These are phyloP conservation scores for Venturiaceae sp. DNA, from an alignment of 2,329 filamentous ascomycete genomes.

Conservation along the genomic window DNA sequence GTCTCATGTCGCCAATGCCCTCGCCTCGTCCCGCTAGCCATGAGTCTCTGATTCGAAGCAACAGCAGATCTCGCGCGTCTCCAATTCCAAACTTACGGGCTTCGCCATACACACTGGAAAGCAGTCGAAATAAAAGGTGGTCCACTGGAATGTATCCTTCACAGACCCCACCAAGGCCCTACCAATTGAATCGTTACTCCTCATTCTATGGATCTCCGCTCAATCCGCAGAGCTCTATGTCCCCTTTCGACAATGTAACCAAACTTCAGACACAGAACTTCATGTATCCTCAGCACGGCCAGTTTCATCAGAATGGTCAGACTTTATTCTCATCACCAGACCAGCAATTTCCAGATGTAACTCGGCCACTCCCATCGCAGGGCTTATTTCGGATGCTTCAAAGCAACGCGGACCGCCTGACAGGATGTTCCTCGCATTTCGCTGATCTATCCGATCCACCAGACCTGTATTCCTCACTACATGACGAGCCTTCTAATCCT, in stretches of 20 bases:
- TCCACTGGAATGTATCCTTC: constrained; percentile 63
- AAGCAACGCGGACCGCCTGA: constrained; percentile 62
- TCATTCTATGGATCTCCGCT: constrained; percentile 49
- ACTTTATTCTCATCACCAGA: constrained; percentile 39
- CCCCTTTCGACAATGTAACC: constrained; percentile 22
- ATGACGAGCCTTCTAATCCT: constrained; percentile 63
- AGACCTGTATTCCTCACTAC: constrained; percentile 65
- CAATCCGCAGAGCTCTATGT: constrained; percentile 32
- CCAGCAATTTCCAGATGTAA: constrained; percentile 46
- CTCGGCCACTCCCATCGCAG: constrained; percentile 54
- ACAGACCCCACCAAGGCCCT: constrained; percentile 44
- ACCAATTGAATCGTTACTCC: constrained; percentile 50
- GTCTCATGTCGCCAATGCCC: constrained; percentile 61
- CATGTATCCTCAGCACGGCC: constrained; percentile 32
- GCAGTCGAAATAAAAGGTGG: constrained; percentile 61
- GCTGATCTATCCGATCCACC: constrained; percentile 65
- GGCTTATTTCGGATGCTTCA: constrained; percentile 65
- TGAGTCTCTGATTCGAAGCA: constrained; percentile 35
- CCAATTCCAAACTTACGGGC: constrained; percentile 61
- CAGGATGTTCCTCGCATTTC: constrained; percentile 56
- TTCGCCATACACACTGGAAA: constrained; percentile 62
- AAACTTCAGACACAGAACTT: constrained; percentile 24
- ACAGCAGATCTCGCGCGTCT: constrained; percentile 59
- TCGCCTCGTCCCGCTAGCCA: constrained; percentile 59
- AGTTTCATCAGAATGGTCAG: constrained; percentile 41